Base-by-base conservation (phyloP, 2,329 filamentous ascomycete species). In the Xylaria sp. region DNA sequence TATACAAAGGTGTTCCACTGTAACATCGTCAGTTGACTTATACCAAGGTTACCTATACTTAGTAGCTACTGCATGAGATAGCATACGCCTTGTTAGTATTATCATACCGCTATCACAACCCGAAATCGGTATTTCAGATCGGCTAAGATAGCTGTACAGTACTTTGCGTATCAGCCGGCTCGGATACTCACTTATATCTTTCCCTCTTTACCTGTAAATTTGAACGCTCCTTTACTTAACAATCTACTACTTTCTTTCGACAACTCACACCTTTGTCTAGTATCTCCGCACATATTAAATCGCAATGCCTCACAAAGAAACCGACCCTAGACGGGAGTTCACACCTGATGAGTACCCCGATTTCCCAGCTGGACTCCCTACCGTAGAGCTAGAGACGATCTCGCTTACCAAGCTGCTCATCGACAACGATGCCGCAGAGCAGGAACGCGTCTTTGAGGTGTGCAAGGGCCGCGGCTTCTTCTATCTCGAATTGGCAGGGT, bases 401-500 rank as follows among this genome's bases (percentile, higher is more conserved):
- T 71, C 76, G 0, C 72, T 79, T 9, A 51, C 71, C n/a, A 73
- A 73, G 53, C 72, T 79, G 1, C 73, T 78, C 2, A 6, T 35
- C 9, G 47, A 37, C 37, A 51, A 59, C 35, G 72, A 75, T 54
- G 37, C 57, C 1, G 71, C 59, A 4, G 77, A 77, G 65, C 66
- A 72, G 40, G 55, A 71, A 21, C 74, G 75, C 27, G 72, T 79
- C 18, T 77, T 76, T 54, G 66, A 71, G 1, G 62, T 69, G 3
- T 78, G 77, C 68, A 71, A 71, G 40, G 74, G 74, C 35, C 74
- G 75, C 35, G 77, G 77, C 35, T 79, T 79, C 72, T 79, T 79
- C 76, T 79, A 79, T 62, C 75, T 79, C 3, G 74, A 73, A 4
- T 74, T 78, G 1, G 63, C 62, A 3, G 73, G 72, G 21, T 71